Evolutionary conservation across 768 basidiomycete species (phyloP), one percentile per base, ranked within the genome.

Genomic region (Candolleomyces eurysporus): DNA sequence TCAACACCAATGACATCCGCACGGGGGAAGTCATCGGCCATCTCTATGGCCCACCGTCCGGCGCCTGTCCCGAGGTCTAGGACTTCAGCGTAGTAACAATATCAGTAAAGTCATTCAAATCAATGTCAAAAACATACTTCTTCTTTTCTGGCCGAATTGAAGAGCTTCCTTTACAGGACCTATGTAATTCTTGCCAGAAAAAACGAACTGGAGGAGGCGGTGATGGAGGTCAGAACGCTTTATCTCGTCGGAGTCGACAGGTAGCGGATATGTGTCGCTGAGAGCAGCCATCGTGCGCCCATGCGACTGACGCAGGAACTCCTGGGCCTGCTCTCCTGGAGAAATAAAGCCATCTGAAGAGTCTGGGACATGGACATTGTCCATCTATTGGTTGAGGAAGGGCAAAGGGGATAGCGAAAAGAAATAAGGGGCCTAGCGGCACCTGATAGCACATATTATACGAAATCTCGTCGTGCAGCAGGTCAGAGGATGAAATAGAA

Each of bases 61-160:
- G 80, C 80, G 22, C 88, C 88, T 1, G 88, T 90, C 17, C 88
- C 88, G 62, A 90, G 75, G 73, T 90, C 88, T 53, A 90, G 82
- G 48, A 90, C 81, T 79, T 48, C 4, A 4, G 26, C 26, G 39
- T 45, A 40, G 48, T 17, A 56, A 48, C 53, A 61, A 57, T n/a
- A 39, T 59, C 17, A 48, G 39, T 14, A 45, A 42, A 43, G 4
- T 26, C 26, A 26, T 26, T 26, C 26, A 26, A 26, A 26, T 4
- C 26, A 26, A 26, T 4, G 26, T 26, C 2, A 53, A 52, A 58
- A 50, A 65, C 73, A 13, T 31, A 75, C 81, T 72, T 75, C 78
- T 72, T 45, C 80, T 75, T 56, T 79, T 78, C 62, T 78, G 71
- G 51, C 81, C 82, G 64, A 81, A 78, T 62, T 79, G 82, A 3